A percentile compares a stretch with the other conserved stretches of the same genome.
Evolutionary conservation across 1,284 basidiomycete species (phyloP).

Genomic region (Salmacisia buchloeana): DNA sequence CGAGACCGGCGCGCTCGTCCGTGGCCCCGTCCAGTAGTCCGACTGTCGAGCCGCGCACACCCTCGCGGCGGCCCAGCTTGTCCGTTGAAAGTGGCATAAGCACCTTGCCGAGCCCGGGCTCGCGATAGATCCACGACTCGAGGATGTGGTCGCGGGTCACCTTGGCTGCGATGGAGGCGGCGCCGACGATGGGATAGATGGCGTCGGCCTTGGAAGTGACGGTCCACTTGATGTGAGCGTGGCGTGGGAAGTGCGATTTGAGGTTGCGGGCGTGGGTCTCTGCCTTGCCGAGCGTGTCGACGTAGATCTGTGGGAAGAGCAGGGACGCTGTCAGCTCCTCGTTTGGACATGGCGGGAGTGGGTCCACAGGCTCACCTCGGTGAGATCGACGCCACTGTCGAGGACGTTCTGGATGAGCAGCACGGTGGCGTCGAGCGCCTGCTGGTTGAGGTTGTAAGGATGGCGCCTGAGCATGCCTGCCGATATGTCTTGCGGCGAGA

Average conservation of each 20-base stretch:
- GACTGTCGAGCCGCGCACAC: not conserved
- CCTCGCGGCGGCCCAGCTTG: not conserved
- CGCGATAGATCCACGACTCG: conserved; percentile 66
- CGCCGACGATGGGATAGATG: conserved; percentile 91
- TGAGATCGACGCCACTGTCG: conserved; percentile 71
- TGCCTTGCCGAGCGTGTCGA: conserved; percentile 88
- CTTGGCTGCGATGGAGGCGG: conserved; percentile 93
- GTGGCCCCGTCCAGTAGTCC: not conserved
- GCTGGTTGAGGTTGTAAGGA: conserved; percentile 83
- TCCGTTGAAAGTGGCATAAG: not conserved
- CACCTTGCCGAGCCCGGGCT: conserved; percentile 22
- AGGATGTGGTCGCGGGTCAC: conserved; percentile 88
- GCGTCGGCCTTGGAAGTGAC: conserved; percentile 90
- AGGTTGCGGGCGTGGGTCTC: conserved; percentile 65
- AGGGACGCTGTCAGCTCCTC: not conserved
- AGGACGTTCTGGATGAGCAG: conserved; percentile 77
- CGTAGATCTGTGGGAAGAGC: conserved; percentile 65
- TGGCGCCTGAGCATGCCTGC: conserved; percentile 79
- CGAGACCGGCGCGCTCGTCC: conserved; percentile 8
- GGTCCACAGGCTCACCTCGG: conserved; percentile 56
- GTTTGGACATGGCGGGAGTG: not conserved
- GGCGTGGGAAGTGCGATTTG: conserved; percentile 30
- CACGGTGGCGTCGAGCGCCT: conserved; percentile 86
- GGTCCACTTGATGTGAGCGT: conserved; percentile 61
- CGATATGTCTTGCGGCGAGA: conserved; percentile 83